phyloP scores from a whole-genome alignment of 225 moss, liverwort and hornwort genomes.

The Pseudoscleropodium purum region DNA sequence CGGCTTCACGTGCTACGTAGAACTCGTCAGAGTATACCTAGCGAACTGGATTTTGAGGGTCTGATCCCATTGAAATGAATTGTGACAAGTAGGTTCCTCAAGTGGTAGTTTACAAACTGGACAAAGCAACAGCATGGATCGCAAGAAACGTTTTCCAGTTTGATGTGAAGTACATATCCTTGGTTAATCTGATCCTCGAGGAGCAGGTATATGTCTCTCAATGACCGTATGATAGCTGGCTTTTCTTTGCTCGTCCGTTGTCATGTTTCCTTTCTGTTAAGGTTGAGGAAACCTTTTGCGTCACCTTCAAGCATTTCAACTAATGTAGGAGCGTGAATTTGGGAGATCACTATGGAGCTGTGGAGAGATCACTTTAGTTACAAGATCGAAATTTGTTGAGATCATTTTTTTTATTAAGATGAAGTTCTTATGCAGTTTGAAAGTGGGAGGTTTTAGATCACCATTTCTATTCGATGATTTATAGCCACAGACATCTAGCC shows the following conservation, averaged over 20 bases:
- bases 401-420: neutral
- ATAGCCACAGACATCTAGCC: neutral
- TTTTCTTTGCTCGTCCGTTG: neutral
- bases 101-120: slow-evolving; percentile 87
- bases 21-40: neutral
- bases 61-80: neutral
- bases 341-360: neutral
- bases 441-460: neutral
- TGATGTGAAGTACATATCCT: slow-evolving; percentile 59
- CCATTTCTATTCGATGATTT: neutral
- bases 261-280: neutral
- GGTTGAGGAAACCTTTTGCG: neutral
- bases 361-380: neutral
- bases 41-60: neutral
- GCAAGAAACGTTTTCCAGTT: slow-evolving; percentile 56
- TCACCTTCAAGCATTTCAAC: neutral
- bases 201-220: slow-evolving; percentile 35
- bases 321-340: neutral
- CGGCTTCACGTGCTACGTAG: neutral
- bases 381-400: neutral
- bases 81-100: slow-evolving; percentile 54
- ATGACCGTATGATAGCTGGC: neutral
- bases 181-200: slow-evolving; percentile 69
- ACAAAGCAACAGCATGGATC: slow-evolving; percentile 67
- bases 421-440: neutral